Evolutionary conservation across 2,329 filamentous ascomycete genomes (phyloP), one percentile per base, ranked within the genome.

Genomic region (Botrytis fabae): DNA sequence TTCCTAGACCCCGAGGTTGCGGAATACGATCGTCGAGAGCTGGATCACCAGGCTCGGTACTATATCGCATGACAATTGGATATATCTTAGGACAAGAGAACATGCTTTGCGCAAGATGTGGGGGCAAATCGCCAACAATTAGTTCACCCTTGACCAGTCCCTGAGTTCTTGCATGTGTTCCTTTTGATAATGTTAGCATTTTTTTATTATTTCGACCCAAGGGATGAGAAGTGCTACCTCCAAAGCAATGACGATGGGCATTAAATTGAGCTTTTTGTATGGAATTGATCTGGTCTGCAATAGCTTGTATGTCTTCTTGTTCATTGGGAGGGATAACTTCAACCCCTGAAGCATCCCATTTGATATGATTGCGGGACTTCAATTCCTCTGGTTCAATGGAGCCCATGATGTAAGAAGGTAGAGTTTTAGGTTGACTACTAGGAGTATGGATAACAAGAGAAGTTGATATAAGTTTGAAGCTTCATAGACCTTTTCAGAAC

Each of bases 141-240:
- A 85, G 82, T 20, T 82, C 84, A 61, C 83, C 85, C 78, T 86
- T 85, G 32, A 86, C 82, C 60, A 86, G 81, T 42, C 83, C 83
- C 76, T 86, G 84, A 0, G 84, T 85, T 70, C 84, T 82, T 59
- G 83, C 80, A 76, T 86, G 85, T 1, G 83, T 86, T 28, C 83
- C 82, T 77, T 9, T 46, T 35, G 44, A 46, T 22, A 22, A 57
- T 54, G 25, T 69, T 44, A 62, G 63, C 25, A 57, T 25, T 42
- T 32, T 2, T 32, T 32, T 32, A 28, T 32, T 18, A 12, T 32
- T 35, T n/a, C 14, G 16, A 32, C 46, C 9, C 20, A 54, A n/a
- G n/a, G 22, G 20, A 4, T 25, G 28, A 61, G 40, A 63, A 22
- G 38, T n/a, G 38, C 28, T 69, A 76, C 77, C 73, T 54, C 76